Conservation (phyloP, 805 yeast species). For the Cyberlindnera bimundalis region DNA sequence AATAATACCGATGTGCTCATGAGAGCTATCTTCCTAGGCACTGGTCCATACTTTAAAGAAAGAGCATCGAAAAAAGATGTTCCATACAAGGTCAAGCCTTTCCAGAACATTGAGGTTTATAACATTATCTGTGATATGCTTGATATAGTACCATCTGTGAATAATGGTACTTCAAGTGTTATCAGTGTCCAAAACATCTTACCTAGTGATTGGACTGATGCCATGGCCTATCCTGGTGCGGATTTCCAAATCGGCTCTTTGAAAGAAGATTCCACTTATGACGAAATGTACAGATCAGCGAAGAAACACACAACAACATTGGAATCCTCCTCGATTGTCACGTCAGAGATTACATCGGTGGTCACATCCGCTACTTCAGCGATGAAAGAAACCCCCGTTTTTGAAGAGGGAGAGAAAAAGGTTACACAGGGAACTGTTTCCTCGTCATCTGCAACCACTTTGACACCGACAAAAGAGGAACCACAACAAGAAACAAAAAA, state of each 20-base stretch:
- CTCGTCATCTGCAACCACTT: neutral
- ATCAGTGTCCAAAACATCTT: conserved; percentile 31
- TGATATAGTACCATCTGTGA: conserved; percentile 46
- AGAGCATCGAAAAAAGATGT: conserved; percentile 11
- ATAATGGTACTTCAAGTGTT: conserved; percentile 49
- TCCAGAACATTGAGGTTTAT: conserved; percentile 70
- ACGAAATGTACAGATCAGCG: conserved; percentile 32
- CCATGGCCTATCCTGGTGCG: conserved; percentile 46
- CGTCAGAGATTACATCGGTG: too few relatives aligned
- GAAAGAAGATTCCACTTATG: conserved; percentile 49
- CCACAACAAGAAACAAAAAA: conserved; percentile 9
- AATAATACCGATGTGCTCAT: conserved; percentile 71
- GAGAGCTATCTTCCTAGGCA: conserved; percentile 77
- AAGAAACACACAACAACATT: conserved; percentile 19
- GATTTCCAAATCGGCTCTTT: conserved; percentile 40
- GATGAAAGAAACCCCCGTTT: too few relatives aligned
- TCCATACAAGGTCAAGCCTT: conserved; percentile 47
- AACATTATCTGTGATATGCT: conserved; percentile 69
- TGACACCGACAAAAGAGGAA: conserved; percentile 13
- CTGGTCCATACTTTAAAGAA: conserved; percentile 70
- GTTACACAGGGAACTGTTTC: neutral
- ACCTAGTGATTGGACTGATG: conserved; percentile 46
- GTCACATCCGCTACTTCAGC: too few relatives aligned
- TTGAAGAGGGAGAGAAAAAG: neutral
- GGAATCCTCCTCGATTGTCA: conserved; percentile 3